Evolutionary conservation across 2,329 filamentous ascomycete genomes (phyloP), one percentile per base, ranked within the genome.

Genomic region (Alternaria burnsii): DNA sequence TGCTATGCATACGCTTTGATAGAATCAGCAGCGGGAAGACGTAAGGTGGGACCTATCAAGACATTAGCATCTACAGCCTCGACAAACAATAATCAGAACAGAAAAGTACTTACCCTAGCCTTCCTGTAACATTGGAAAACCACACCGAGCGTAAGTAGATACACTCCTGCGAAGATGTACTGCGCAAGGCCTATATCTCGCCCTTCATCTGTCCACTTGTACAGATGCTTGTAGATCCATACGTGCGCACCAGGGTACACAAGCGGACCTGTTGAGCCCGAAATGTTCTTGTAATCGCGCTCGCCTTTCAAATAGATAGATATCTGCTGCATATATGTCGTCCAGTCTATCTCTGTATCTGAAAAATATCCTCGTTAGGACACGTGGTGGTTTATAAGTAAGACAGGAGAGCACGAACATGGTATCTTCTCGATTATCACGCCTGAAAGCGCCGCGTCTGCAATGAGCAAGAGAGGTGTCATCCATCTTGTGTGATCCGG

Each of bases 281-380:
- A 86, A 75, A 99, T 94, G 59, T 89, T 86, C 62, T 87, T 88
- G 79, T 99, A 99, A 79, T 97, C 90, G 75, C 91, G 88, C 82
- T 98, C 94, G 73, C 95, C 95, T 18, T 87, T 84, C 46, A 94
- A 82, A 73, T 91, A 95, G 70, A 94, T 89, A 41, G 86, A 81
- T 44, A 98, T 85, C 74, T 99, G 95, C 77, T 97, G 87, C 94
- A 99, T 98, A 79, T 99, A 99, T 0, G 95, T 93, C 60, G 86
- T 86, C 94, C 94, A 99, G 81, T 99, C 95, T 74, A 99, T 99
- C 79, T 99, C 95, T 43, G 95, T 99, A 77, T 99, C 95, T 92
- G 68, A 10, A 14, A 8, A 3, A 30, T 7, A 24, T 43, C 26
- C 47, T 14, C 14, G 34, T 34, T 53, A 34, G 26, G 18, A 26